Conservation (phyloP, 148 eudicot species). For the Pouteria glomerata region DNA sequence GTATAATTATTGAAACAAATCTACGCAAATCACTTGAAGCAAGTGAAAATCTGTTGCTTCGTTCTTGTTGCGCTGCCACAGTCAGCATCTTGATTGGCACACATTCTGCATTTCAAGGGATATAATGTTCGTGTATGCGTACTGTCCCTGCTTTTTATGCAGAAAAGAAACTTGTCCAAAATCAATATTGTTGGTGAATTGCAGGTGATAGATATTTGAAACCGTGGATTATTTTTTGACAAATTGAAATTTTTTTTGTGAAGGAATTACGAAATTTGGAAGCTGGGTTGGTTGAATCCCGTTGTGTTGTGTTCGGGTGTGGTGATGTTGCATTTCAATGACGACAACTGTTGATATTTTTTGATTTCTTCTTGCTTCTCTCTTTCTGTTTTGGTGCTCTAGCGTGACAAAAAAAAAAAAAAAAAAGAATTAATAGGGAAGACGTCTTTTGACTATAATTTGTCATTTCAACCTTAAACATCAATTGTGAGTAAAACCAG, state of each 20-base stretch:
- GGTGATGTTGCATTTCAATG: too few species aligned
- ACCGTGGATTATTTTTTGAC: slow-evolving; percentile 35
- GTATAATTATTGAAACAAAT: too few species aligned
- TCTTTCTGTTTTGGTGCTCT: too few species aligned
- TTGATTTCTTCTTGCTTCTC: too few species aligned
- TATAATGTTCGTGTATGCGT: not conserved
- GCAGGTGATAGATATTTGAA: slow-evolving; percentile 59
- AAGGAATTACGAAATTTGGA: not conserved
- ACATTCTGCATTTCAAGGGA: not conserved
- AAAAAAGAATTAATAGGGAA: too few species aligned
- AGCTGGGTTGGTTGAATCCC: too few species aligned
- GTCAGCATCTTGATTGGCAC: not conserved
- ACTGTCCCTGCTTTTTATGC: not conserved
- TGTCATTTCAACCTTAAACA: too few species aligned
- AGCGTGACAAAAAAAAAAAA: too few species aligned
- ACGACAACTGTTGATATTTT: too few species aligned
- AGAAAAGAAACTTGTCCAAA: not conserved
- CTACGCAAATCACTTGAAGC: not conserved
- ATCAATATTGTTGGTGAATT: not conserved
- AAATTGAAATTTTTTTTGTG: not conserved
- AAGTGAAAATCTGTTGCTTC: not conserved
- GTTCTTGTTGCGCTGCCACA: not conserved
- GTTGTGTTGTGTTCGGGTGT: too few species aligned
- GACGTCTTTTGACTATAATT: too few species aligned
- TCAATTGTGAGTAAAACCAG: too few species aligned